Percentiles rank a stretch among this genome's conserved stretches.
Evolutionary conservation across 306 rosid genomes (phyloP).

Genomic region (Boehmeria nivea): DNA sequence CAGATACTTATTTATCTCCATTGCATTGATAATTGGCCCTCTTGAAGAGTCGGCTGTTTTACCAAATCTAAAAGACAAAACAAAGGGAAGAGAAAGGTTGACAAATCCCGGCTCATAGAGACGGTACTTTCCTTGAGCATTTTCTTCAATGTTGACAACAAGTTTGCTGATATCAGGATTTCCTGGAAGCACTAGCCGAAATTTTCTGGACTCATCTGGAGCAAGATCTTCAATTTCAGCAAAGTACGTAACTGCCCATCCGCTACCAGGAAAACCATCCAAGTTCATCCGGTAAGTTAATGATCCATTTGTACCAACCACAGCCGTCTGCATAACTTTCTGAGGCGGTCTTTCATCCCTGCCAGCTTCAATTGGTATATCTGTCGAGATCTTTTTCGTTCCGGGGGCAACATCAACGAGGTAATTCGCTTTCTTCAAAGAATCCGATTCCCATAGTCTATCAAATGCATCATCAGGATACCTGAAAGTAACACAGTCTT

Average conservation of each 20-base stretch:
- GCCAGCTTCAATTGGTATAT: constrained; percentile 52
- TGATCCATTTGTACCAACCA: constrained; percentile 81
- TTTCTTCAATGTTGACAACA: constrained; percentile 84
- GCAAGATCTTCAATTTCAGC: constrained; percentile 91
- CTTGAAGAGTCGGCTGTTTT: constrained; percentile 73
- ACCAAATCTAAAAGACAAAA: constrained; percentile 66
- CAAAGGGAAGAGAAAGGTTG: constrained; percentile 78
- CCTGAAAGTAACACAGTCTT: constrained; percentile 39
- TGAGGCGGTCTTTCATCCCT: constrained; percentile 69
- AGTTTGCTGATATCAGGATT: constrained; percentile 62
- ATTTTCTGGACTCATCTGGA: constrained; percentile 66
- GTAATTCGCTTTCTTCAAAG: constrained; percentile 86
- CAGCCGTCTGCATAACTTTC: constrained; percentile 96
- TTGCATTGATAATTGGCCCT: constrained; percentile 91
- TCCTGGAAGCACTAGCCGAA: constrained; percentile 81
- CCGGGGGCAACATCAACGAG: constrained; percentile 92
- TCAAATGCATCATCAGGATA: constrained; percentile 96
- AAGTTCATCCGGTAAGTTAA: constrained; percentile 80
- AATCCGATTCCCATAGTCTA: constrained; percentile 91
- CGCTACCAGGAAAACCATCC: constrained; percentile 85
- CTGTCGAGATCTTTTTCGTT: constrained; percentile 70
- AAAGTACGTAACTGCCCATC: constrained; percentile 82
- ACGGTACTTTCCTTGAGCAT: constrained; percentile 80
- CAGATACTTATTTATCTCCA: constrained; percentile 83
- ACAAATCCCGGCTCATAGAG: constrained; percentile 83